Conservation (phyloP, 108 stramenopile species). For the Discostella stelligeroides region DNA sequence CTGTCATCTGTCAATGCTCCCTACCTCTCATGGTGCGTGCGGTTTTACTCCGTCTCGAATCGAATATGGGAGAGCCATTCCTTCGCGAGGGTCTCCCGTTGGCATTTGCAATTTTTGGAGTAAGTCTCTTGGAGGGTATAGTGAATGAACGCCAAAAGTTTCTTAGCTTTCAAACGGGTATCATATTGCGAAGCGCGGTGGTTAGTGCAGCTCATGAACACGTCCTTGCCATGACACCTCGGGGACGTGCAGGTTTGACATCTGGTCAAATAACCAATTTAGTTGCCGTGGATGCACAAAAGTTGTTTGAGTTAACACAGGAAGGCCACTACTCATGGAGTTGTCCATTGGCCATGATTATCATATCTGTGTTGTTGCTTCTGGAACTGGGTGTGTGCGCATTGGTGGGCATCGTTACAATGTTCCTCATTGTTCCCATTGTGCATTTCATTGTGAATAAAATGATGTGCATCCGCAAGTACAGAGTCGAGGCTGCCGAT, state of each 20-base stretch:
- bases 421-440: conserved; percentile 76
- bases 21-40: conserved; percentile 38
- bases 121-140: conserved; percentile 57
- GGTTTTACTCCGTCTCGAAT: conserved; percentile 26
- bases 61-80: conserved; percentile 17
- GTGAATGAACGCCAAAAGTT: conserved; percentile 73
- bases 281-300: conserved; percentile 81
- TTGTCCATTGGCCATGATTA: conserved; percentile 70
- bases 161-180: conserved; percentile 65
- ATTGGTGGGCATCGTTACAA: conserved; percentile 67
- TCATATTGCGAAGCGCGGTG: conserved; percentile 57
- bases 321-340: conserved; percentile 84
- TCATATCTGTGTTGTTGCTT: conserved; percentile 70
- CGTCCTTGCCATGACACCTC: conserved; percentile 57
- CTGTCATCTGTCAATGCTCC: conserved; percentile 27
- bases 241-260: conserved; percentile 58
- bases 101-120: conserved; percentile 53
- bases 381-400: conserved; percentile 63
- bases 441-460: conserved; percentile 55
- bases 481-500: conserved; percentile 66
- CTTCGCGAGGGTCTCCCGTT: conserved; percentile 38
- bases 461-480: conserved; percentile 64
- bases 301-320: conserved; percentile 80
- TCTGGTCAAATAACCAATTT: conserved; percentile 78
- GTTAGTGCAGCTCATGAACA: conserved; percentile 63